phyloP scores from a whole-genome alignment of 352 stramenopile species.

The Thalassiosira ordinaria region DNA sequence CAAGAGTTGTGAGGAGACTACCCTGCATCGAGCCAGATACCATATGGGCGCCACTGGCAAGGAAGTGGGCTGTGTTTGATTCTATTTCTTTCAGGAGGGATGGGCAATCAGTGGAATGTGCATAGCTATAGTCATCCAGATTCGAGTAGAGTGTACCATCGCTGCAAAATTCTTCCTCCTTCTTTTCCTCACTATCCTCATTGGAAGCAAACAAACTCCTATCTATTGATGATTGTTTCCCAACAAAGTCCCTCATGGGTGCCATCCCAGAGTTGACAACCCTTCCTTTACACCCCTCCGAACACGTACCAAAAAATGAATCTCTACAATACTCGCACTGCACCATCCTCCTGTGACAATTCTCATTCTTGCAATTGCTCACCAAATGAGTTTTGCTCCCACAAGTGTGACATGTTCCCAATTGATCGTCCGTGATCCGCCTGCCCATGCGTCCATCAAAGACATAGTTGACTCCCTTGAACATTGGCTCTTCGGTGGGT shows the following conservation, averaged over 20 bases:
- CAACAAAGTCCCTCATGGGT: conserved; percentile 16
- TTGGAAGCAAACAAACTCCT: conserved; percentile 13
- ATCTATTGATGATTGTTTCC: background rate
- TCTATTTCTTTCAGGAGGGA: conserved; percentile 77
- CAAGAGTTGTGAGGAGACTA: conserved; percentile 83
- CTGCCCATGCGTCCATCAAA: conserved; percentile 88
- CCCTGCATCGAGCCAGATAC: conserved; percentile 79
- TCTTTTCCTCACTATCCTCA: conserved; percentile 12
- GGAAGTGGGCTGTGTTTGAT: conserved; percentile 71
- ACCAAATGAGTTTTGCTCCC: conserved; percentile 78
- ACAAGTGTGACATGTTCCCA: conserved; percentile 83
- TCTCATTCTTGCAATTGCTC: conserved; percentile 82
- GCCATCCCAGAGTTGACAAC: conserved; percentile 65
- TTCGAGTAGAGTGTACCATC: conserved; percentile 38
- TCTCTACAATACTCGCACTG: conserved; percentile 76
- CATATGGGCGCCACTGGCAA: conserved; percentile 83
- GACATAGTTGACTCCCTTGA: conserved; percentile 89
- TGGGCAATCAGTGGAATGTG: conserved; percentile 63
- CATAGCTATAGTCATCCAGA: conserved; percentile 78
- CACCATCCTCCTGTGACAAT: conserved; percentile 83
- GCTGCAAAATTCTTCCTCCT: conserved; percentile 13
- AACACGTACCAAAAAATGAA: conserved; percentile 76
- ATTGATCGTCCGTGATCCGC: conserved; percentile 83
- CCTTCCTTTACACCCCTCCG: conserved; percentile 70
- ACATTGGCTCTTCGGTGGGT: conserved; percentile 80